Base-by-base conservation (phyloP, 1,284 basidiomycete genomes). In the Tilletia indica region DNA sequence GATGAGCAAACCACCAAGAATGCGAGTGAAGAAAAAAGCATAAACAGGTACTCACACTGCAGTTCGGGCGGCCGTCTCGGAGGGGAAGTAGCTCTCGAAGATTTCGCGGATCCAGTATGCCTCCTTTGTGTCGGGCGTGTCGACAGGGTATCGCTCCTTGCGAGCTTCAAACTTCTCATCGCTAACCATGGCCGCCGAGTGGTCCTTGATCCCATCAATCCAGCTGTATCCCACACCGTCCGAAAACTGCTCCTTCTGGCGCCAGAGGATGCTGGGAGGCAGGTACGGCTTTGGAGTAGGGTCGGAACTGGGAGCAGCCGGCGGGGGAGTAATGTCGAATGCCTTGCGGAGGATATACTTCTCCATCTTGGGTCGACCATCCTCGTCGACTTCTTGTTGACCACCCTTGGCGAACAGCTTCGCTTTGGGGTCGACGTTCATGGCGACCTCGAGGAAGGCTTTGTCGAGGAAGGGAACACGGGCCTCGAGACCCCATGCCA, bases 401-500 rank as follows among this genome's bases (percentile, higher is more conserved):
- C 87, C 80, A 38, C 94, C 94, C 85, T 96, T 99, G 83, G 85
- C 88, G 86, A 98, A 99, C 89, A 90, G 90, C 86, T 99, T 99
- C 74, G 92, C 88, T 78, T 90, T 89, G 0, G 97, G 89, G 82
- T 96, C 91, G 76, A 95, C 86, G 87, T 92, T 92, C 93, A 99
- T 94, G 4, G 93, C 88, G 42, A 93, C 92, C 71, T 98, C 94
- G 70, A 99, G 88, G 89, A 99, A 99, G 45, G 89, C 87, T 87
- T 95, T 97, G 88, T 99, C 97, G 70, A 99, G 89, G 90, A 99
- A 99, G 16, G 97, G 97, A 1, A 99, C 97, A 71, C 97, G 93
- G 4, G 96, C 95, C 86, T 99, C 97, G 69, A 99, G 89, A 76
- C 97, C 97, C 96, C 97, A 99, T 0, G 97, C 97, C 97, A 99